phyloP scores from a whole-genome alignment of 805 yeast species.

The Starmerella kuoi region DNA sequence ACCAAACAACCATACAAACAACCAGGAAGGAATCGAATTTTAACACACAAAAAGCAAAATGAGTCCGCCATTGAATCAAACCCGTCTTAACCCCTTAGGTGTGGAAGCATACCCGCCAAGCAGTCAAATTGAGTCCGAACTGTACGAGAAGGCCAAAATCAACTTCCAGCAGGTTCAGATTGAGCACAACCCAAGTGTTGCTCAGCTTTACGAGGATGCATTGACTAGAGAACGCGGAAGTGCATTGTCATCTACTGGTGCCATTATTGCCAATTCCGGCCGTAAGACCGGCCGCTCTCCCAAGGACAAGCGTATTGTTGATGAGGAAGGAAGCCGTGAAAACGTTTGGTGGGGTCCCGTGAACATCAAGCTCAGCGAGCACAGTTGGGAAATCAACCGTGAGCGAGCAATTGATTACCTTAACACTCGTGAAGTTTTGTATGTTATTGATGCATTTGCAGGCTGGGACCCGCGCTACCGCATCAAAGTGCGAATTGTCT shows the following conservation, averaged over 20 bases:
- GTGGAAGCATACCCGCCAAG: constrained; percentile 32
- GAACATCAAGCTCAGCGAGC: constrained; percentile 84
- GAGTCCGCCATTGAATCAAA: constrained; percentile 27
- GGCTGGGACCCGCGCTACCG: constrained; percentile 99
- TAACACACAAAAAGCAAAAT: no score
- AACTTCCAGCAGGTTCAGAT: constrained; percentile 33
- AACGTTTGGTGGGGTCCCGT: constrained; percentile 99
- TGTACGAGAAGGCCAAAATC: constrained; percentile 33
- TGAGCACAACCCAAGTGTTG: constrained; percentile 80
- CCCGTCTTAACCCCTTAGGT: constrained; percentile 34
- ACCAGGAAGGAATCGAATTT: no score
- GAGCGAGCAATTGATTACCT: constrained; percentile 94
- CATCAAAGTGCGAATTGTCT: constrained; percentile 85
- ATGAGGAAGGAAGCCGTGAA: constrained; percentile 71
- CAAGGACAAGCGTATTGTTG: constrained; percentile 94
- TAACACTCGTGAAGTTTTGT: constrained; percentile 87
- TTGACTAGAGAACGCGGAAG: constrained; percentile 72
- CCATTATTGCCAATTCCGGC: constrained; percentile 91
- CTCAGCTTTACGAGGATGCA: constrained; percentile 90
- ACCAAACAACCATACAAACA: no score
- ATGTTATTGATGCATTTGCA: constrained; percentile 91
- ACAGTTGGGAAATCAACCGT: constrained; percentile 89
- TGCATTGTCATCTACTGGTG: constrained; percentile 84
- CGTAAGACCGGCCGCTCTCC: constrained; percentile 96
- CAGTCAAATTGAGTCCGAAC: constrained; percentile 33